Conservation (phyloP, 1,284 basidiomycete genomes). For the Lignosus rhinocerotis region DNA sequence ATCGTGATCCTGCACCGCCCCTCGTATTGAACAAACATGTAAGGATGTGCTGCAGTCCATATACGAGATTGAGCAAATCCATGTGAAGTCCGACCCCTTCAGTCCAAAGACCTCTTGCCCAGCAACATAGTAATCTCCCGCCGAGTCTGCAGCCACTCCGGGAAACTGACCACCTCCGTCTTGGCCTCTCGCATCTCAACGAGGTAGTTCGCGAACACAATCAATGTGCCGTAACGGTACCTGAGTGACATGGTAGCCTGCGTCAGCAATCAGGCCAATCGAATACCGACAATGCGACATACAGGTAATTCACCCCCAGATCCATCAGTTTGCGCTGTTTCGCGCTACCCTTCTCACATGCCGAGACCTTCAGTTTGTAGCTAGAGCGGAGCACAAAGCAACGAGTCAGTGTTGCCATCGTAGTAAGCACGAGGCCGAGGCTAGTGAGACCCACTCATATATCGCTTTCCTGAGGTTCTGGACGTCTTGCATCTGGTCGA, state of each 20-base stretch:
- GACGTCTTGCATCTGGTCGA: slow-evolving; percentile 92
- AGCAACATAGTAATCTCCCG: slow-evolving; percentile 84
- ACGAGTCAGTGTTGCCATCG: slow-evolving; percentile 3
- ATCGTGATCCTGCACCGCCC: slow-evolving; percentile 13
- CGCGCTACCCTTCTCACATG: slow-evolving; percentile 73
- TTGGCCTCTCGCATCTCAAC: slow-evolving; percentile 70
- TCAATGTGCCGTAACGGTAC: slow-evolving; percentile 88
- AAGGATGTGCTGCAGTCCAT: background rate
- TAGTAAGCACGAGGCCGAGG: background rate
- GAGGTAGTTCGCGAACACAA: slow-evolving; percentile 95
- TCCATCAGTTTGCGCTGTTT: slow-evolving; percentile 77
- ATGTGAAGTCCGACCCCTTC: background rate
- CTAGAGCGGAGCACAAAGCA: slow-evolving; percentile 40
- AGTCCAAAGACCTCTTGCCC: slow-evolving; percentile 71
- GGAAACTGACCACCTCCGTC: slow-evolving; percentile 60
- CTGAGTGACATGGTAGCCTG: slow-evolving; percentile 36
- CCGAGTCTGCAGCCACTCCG: slow-evolving; percentile 80
- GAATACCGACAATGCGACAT: slow-evolving; percentile 29
- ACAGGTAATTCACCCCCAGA: slow-evolving; percentile 86
- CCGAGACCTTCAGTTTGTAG: slow-evolving; percentile 89
- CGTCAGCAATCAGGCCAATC: slow-evolving; percentile 15
- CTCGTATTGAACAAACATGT: background rate
- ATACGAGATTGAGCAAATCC: background rate
- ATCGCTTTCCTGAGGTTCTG: slow-evolving; percentile 93
- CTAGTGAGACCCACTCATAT: slow-evolving; percentile 68